Conservation (phyloP, 1,139 yeast genomes). For the Kodamaea ohmeri region DNA sequence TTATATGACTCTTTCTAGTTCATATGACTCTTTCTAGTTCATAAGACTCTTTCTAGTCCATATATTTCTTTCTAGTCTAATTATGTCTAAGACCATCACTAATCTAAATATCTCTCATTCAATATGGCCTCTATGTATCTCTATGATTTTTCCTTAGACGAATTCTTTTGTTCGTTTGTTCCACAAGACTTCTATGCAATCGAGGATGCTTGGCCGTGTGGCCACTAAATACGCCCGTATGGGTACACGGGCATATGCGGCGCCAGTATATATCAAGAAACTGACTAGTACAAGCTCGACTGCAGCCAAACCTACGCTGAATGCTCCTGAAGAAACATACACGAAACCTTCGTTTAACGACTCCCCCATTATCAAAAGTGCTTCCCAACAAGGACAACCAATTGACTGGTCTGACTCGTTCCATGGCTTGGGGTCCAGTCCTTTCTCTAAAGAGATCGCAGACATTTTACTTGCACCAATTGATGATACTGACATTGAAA, state of each 20-base stretch:
- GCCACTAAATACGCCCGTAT: not conserved
- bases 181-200: slow-evolving; percentile 1
- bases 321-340: slow-evolving; percentile 5
- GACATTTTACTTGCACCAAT: slow-evolving; percentile 60
- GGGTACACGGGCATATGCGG: slow-evolving; percentile 7
- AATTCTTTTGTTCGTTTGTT: not conserved
- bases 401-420: slow-evolving; percentile 74
- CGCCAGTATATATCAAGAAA: slow-evolving; percentile 10
- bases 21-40: too few species aligned
- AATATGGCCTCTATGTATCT: too few species aligned
- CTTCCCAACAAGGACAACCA: slow-evolving; percentile 14
- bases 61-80: too few species aligned
- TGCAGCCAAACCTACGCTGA: slow-evolving; percentile 7
- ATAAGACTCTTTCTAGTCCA: too few species aligned
- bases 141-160: too few species aligned
- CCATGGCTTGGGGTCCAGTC: slow-evolving; percentile 76
- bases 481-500: slow-evolving; percentile 72
- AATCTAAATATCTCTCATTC: too few species aligned
- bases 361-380: slow-evolving; percentile 14
- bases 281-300: slow-evolving; percentile 8
- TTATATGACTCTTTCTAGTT: too few species aligned
- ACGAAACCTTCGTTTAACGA: slow-evolving; percentile 21
- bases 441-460: slow-evolving; percentile 63
- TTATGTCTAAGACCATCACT: too few species aligned
- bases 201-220: not conserved